These are phyloP conservation scores for Ophiostoma piceae DNA, from an alignment of 2,329 filamentous ascomycete species.

Conservation along the genomic window DNA sequence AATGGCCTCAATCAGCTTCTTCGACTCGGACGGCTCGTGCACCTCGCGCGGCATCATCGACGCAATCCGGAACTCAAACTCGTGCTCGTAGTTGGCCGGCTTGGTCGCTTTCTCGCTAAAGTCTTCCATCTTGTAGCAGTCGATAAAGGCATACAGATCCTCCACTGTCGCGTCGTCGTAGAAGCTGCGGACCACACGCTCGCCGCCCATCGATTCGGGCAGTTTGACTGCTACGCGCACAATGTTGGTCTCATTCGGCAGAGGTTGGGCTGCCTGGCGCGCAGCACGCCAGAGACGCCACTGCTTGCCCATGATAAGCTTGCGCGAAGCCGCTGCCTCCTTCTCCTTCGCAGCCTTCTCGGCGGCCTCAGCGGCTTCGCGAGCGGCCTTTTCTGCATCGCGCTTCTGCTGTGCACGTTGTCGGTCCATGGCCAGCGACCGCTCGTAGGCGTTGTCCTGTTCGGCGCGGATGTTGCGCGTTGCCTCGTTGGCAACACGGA, in stretches of 20 bases:
- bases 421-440: slow-evolving; percentile 79
- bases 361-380: slow-evolving; percentile 57
- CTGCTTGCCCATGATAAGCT: slow-evolving; percentile 39
- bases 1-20: slow-evolving; percentile 65
- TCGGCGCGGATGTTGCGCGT: slow-evolving; percentile 76
- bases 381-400: slow-evolving; percentile 59
- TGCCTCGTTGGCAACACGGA: slow-evolving; percentile 73
- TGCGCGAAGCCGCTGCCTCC: slow-evolving; percentile 55
- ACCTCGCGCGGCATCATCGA: slow-evolving; percentile 79
- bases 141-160: slow-evolving; percentile 92
- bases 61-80: slow-evolving; percentile 80
- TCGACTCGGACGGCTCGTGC: slow-evolving; percentile 62
- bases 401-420: slow-evolving; percentile 72
- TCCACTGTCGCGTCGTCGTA: slow-evolving; percentile 64
- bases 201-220: slow-evolving; percentile 55
- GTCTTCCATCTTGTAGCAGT: slow-evolving; percentile 68
- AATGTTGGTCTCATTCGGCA: slow-evolving; percentile 55
- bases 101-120: slow-evolving; percentile 42
- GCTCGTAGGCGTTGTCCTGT: slow-evolving; percentile 91
- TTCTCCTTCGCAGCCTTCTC: slow-evolving; percentile 55
- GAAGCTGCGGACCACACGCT: slow-evolving; percentile 70
- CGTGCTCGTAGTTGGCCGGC: slow-evolving; percentile 68
- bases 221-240: slow-evolving; percentile 67
- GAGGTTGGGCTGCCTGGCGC: slow-evolving; percentile 54
- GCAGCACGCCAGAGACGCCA: slow-evolving; percentile 79